Conservation (phyloP, 23 red algal genomes). For the Gracilaria vermiculophylla region DNA sequence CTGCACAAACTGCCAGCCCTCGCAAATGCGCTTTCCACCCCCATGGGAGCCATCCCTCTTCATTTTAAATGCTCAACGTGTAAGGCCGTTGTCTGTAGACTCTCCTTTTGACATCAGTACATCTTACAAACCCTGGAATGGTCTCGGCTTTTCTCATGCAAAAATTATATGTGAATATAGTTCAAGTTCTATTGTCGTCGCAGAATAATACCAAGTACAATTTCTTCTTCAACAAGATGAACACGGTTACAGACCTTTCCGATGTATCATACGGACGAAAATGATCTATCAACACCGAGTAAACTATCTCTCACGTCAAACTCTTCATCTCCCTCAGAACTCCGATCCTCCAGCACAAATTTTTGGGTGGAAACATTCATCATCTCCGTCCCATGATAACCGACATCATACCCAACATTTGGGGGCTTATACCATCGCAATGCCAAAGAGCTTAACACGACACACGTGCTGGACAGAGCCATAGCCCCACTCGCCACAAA, state of each 20-base stretch:
- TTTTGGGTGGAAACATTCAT: not conserved
- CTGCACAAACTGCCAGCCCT: no score
- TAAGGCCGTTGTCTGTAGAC: no score
- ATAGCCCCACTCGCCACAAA: conserved; percentile 85
- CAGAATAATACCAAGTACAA: no score
- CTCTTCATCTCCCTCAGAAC: not conserved
- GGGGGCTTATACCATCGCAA: conserved; percentile 71
- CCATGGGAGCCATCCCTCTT: no score
- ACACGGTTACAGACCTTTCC: not conserved
- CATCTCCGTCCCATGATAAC: not conserved
- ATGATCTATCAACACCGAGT: not conserved
- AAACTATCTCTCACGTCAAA: not conserved
- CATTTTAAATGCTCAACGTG: no score
- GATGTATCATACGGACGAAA: not conserved
- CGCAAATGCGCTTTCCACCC: no score
- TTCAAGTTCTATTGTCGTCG: no score
- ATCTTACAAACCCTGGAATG: no score
- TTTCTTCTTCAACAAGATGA: no score
- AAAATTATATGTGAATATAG: no score
- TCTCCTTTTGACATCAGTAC: no score
- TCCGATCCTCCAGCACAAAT: not conserved
- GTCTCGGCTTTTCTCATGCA: no score
- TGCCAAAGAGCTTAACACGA: conserved; percentile 73
- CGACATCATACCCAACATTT: conserved; percentile 11
- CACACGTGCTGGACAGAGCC: conserved; percentile 81